Percentiles rank a stretch among this genome's conserved stretches.
phyloP scores from a whole-genome alignment of 73 alveolate species.

The Paramecium primaurelia region DNA sequence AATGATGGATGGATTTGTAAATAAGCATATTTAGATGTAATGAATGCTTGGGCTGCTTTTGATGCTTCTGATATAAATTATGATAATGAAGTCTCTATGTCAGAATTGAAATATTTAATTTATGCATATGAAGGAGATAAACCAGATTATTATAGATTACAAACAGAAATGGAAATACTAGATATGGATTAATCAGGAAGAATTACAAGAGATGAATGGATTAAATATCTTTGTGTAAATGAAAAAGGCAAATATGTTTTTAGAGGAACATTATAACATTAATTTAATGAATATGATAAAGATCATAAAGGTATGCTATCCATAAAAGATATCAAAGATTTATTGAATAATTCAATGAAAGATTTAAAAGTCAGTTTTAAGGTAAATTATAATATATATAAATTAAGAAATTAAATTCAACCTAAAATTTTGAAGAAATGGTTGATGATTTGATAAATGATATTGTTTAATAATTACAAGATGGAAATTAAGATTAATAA shows the following conservation, averaged over 20 bases:
- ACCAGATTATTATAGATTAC: conserved; percentile 21
- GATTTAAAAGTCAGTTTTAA: not conserved
- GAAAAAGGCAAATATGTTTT: not conserved
- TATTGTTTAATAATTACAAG: not conserved
- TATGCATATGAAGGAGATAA: conserved; percentile 49
- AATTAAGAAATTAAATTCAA: not conserved
- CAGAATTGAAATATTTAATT: conserved; percentile 40
- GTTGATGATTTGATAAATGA: not conserved
- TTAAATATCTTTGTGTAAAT: conserved; percentile 27
- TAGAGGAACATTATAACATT: not conserved
- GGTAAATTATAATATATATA: not conserved
- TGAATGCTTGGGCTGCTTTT: conserved; percentile 58
- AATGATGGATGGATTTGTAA: not conserved
- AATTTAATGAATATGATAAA: not conserved
- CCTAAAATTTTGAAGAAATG: not conserved
- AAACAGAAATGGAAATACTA: conserved; percentile 39
- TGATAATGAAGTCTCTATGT: conserved; percentile 17
- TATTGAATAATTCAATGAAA: not conserved
- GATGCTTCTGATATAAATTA: conserved; percentile 43
- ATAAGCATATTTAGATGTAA: conserved; percentile 23
- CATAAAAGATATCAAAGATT: not conserved
- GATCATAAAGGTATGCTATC: not conserved
- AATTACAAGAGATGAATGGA: conserved; percentile 52
- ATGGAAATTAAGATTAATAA: not conserved
- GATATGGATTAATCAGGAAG: conserved; percentile 39